These are phyloP conservation scores for Oryza nivara DNA, from an alignment of 176 grass and related monocot genomes.

Conservation along the genomic window DNA sequence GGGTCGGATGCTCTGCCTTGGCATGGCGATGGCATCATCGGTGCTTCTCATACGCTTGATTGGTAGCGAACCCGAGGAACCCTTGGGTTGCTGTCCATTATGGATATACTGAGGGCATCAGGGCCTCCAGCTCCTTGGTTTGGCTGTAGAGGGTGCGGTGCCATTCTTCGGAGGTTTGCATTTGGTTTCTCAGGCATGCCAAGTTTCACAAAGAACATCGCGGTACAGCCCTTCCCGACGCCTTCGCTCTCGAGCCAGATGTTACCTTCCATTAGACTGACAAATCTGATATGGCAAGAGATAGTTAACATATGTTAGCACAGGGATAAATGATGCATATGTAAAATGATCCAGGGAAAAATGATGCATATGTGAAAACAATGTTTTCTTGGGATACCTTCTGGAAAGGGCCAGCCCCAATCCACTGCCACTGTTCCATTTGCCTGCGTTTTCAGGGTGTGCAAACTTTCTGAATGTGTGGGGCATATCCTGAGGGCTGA, in stretches of 20 bases:
- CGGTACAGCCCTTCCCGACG: conserved; percentile 57
- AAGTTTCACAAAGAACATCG: conserved; percentile 62
- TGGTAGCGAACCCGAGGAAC: conserved; percentile 25
- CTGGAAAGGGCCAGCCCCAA: conserved; percentile 82
- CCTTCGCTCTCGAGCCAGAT: conserved; percentile 81
- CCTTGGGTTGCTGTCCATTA: not conserved
- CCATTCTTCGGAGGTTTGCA: conserved; percentile 32
- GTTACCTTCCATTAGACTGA: conserved; percentile 66
- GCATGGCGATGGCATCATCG: no score
- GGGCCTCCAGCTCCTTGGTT: conserved; percentile 20
- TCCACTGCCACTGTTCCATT: conserved; percentile 42
- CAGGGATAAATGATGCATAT: not conserved
- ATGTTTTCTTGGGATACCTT: conserved; percentile 55
- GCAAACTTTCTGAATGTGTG: conserved; percentile 70
- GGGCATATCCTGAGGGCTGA: conserved; percentile 68
- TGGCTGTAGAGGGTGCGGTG: not conserved
- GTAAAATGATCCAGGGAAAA: not conserved
- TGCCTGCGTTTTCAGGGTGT: conserved; percentile 23
- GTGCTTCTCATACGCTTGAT: conserved; percentile 24
- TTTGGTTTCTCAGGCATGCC: conserved; percentile 48
- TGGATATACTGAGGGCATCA: conserved; percentile 25
- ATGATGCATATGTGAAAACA: conserved; percentile 17
- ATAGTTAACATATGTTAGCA: conserved; percentile 9
- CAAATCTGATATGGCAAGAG: conserved; percentile 54
- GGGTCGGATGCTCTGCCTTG: not conserved